Conservation (phyloP, 1,284 basidiomycete genomes). For the Tylopilus orsonianus region DNA sequence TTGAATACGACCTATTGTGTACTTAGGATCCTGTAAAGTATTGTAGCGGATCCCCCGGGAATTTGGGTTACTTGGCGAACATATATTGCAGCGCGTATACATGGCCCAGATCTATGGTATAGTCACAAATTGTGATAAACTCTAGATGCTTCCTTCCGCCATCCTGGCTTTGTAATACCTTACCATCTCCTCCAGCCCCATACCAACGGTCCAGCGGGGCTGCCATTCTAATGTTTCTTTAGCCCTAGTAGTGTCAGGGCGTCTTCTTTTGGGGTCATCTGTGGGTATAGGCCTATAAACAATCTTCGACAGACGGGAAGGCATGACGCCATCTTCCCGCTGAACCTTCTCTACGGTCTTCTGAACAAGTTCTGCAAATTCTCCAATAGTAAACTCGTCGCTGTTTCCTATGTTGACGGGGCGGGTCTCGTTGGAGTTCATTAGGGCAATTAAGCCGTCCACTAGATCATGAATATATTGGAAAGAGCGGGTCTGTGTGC, state of each 20-base stretch:
- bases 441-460: slow-evolving; percentile 84
- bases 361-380: slow-evolving; percentile 86
- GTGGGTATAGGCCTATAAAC: slow-evolving; percentile 84
- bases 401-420: slow-evolving; percentile 94
- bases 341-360: slow-evolving; percentile 90
- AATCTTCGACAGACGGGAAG: slow-evolving; percentile 63
- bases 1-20: slow-evolving; percentile 11
- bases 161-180: slow-evolving; percentile 88
- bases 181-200: slow-evolving; percentile 94
- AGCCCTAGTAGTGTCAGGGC: slow-evolving; percentile 90
- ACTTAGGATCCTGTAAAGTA: slow-evolving; percentile 21
- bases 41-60: slow-evolving; percentile 1
- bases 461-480: slow-evolving; percentile 87
- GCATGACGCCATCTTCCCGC: slow-evolving; percentile 70
- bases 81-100: neutral
- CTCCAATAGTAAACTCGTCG: slow-evolving; percentile 93
- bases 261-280: slow-evolving; percentile 93
- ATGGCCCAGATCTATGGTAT: neutral
- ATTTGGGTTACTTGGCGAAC: neutral
- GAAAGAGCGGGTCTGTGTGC: slow-evolving; percentile 94
- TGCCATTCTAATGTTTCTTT: slow-evolving; percentile 88
- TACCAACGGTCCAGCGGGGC: slow-evolving; percentile 87
- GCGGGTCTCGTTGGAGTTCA: slow-evolving; percentile 89
- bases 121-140: neutral
- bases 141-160: slow-evolving; percentile 73